These are phyloP conservation scores for Rhododendron mucronatum DNA, from an alignment of 148 eudicot species.

Conservation along the genomic window DNA sequence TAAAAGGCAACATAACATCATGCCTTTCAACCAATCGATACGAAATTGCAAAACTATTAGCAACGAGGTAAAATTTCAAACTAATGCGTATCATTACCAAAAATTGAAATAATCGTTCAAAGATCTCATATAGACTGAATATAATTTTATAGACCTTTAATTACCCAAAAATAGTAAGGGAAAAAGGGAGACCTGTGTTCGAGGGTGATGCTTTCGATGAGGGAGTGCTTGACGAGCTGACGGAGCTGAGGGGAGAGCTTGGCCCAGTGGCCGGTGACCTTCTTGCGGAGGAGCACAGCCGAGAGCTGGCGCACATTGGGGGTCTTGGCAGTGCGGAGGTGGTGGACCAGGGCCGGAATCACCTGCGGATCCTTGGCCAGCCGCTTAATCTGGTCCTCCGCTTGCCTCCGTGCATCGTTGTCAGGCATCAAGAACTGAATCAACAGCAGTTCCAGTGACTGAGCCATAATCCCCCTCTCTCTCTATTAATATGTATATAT, in stretches of 20 bases:
- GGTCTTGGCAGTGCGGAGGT: slow-evolving; percentile 91
- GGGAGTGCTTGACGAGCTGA: slow-evolving; percentile 75
- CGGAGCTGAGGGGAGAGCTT: slow-evolving; percentile 59
- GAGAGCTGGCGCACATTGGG: slow-evolving; percentile 93
- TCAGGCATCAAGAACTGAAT: slow-evolving; percentile 97
- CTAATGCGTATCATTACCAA: neutral
- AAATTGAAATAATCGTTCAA: no score
- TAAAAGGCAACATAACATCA: no score
- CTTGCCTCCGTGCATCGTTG: slow-evolving; percentile 88
- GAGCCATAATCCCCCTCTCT: slow-evolving; percentile 45
- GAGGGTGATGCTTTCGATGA: slow-evolving; percentile 83
- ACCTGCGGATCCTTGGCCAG: slow-evolving; percentile 65
- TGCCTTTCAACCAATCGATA: no score
- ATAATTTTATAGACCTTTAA: no score
- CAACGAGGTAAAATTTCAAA: no score
- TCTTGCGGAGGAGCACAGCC: slow-evolving; percentile 91
- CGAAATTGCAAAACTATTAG: no score
- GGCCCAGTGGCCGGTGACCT: slow-evolving; percentile 96
- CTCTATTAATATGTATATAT: no score
- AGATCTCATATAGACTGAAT: neutral
- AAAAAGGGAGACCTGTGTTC: slow-evolving; percentile 59
- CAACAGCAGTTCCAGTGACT: slow-evolving; percentile 73
- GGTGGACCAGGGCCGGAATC: slow-evolving; percentile 80
- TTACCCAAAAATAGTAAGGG: neutral
- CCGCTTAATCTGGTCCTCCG: slow-evolving; percentile 93